A percentile compares a stretch with the other conserved stretches of the same genome.
phyloP scores from a whole-genome alignment of 805 yeast species.

The Lipomyces mesembrius region DNA sequence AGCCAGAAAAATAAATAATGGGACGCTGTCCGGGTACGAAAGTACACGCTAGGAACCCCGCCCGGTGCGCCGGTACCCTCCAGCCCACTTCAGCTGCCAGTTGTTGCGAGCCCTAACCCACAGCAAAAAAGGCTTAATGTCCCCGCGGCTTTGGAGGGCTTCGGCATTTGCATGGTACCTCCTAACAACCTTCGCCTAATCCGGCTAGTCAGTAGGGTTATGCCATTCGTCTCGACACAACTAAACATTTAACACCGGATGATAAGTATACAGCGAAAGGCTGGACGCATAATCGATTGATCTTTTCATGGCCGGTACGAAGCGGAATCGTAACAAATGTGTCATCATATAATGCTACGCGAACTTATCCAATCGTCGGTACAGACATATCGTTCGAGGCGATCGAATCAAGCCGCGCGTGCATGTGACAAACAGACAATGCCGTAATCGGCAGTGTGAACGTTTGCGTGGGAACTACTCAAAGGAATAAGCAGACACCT shows the following conservation, averaged over 20 bases:
- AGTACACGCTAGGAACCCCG: not conserved
- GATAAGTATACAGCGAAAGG: not conserved
- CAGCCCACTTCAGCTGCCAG: not conserved
- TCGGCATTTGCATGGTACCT: not conserved
- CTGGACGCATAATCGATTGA: not conserved
- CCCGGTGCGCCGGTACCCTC: not conserved
- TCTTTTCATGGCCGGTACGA: not conserved
- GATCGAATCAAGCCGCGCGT: not conserved
- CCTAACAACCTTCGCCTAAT: not conserved
- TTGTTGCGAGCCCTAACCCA: not conserved
- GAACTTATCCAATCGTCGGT: not conserved
- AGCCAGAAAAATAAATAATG: conserved; percentile 1
- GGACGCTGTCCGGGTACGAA: not conserved
- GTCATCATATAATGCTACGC: not conserved
- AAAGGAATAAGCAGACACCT: too few relatives aligned
- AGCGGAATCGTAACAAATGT: not conserved
- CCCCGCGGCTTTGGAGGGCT: not conserved
- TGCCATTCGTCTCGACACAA: not conserved
- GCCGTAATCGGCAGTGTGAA: not conserved
- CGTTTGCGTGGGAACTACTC: not conserved
- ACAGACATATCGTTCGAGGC: not conserved
- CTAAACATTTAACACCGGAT: not conserved
- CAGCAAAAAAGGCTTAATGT: not conserved
- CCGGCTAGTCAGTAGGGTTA: not conserved
- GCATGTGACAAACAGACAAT: not conserved